These are phyloP conservation scores for Omphalotus olearius DNA, from an alignment of 1,284 basidiomycete genomes.

Conservation along the genomic window DNA sequence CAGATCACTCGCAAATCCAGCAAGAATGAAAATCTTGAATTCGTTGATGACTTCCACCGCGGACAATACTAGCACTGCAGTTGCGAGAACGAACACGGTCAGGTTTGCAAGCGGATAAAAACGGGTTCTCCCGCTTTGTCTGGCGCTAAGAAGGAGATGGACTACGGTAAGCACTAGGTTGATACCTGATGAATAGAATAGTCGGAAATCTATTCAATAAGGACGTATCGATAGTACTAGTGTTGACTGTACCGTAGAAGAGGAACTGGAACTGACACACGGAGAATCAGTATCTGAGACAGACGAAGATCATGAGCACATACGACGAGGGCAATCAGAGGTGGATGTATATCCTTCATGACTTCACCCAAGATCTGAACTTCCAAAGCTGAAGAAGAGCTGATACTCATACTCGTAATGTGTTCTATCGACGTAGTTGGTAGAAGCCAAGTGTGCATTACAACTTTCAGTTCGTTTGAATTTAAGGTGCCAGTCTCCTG, in stretches of 20 bases:
- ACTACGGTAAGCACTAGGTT: background rate
- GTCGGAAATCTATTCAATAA: background rate
- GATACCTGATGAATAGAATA: background rate
- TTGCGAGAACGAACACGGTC: conserved; percentile 2
- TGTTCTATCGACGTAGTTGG: too few species aligned
- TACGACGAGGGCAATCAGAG: too few species aligned
- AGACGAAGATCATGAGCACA: too few species aligned
- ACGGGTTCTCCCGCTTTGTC: background rate
- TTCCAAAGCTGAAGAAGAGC: too few species aligned
- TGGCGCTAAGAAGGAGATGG: background rate
- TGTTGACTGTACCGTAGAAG: conserved; percentile 5
- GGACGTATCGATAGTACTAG: background rate
- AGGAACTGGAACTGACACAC: conserved; percentile 3
- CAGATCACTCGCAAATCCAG: background rate
- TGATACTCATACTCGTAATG: too few species aligned
- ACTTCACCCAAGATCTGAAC: too few species aligned
- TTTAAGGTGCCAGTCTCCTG: too few species aligned
- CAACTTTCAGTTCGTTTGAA: too few species aligned
- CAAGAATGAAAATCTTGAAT: conserved; percentile 1
- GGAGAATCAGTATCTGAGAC: too few species aligned
- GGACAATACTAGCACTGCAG: background rate
- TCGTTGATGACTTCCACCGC: background rate
- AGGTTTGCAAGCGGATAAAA: conserved; percentile 4
- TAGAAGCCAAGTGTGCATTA: too few species aligned
- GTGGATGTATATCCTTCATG: too few species aligned